phyloP scores from a whole-genome alignment of 2,329 filamentous ascomycete genomes.

The Ceratocystis colombiana region DNA sequence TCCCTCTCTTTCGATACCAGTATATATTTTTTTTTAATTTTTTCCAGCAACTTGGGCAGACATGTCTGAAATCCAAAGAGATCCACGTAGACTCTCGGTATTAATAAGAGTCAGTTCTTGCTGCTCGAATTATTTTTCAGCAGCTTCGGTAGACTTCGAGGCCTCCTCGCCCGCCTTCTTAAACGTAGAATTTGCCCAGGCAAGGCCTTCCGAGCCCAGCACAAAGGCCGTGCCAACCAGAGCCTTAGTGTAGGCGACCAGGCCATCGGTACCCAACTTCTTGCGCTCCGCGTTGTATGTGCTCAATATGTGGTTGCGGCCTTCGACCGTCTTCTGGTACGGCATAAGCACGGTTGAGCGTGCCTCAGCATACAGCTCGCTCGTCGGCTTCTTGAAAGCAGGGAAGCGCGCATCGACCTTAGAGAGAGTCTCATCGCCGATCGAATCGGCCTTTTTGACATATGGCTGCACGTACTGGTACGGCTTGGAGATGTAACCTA shows the following conservation, averaged over 20 bases:
- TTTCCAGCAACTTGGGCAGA: not conserved
- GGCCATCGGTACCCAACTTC: constrained; percentile 52
- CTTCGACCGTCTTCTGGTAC: constrained; percentile 50
- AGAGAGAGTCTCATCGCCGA: constrained; percentile 62
- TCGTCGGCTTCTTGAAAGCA: constrained; percentile 63
- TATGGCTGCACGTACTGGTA: constrained; percentile 79
- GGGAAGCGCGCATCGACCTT: constrained; percentile 63
- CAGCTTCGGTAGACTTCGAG: not conserved
- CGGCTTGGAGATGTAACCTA: constrained; percentile 59
- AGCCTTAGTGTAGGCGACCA: constrained; percentile 61
- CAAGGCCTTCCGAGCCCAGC: constrained; percentile 54
- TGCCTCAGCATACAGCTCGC: constrained; percentile 56
- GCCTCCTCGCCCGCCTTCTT: constrained; percentile 51
- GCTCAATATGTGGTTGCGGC: constrained; percentile 50
- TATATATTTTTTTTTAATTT: not conserved
- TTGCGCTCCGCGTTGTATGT: constrained; percentile 51
- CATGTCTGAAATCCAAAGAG: too few species aligned
- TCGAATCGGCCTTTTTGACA: constrained; percentile 65
- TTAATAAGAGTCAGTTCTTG: too few species aligned
- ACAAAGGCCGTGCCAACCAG: constrained; percentile 56
- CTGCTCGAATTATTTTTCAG: not conserved
- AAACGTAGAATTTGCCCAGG: constrained; percentile 50
- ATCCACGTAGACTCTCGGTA: too few species aligned
- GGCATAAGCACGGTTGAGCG: constrained; percentile 53
- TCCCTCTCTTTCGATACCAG: not conserved